Evolutionary conservation across 2,329 filamentous ascomycete genomes (phyloP).

Genomic region (Fusarium oligoseptatum): DNA sequence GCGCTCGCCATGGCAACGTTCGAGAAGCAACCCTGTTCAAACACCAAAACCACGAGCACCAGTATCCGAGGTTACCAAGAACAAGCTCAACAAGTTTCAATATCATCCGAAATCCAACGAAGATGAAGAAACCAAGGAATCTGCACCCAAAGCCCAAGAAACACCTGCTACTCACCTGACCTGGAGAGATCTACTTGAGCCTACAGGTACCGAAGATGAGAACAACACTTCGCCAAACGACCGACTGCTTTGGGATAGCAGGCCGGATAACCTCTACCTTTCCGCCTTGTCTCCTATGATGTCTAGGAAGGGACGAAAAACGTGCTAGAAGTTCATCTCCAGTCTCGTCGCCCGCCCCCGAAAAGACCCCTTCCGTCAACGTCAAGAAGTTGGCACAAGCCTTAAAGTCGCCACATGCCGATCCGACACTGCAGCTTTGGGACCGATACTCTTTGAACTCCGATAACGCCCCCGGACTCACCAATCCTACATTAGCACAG

Average conservation of each 20-base stretch:
- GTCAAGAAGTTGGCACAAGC: constrained; percentile 69
- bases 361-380: constrained; percentile 66
- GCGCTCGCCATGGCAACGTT: constrained; percentile 65
- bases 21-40: constrained; percentile 64
- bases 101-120: constrained; percentile 47
- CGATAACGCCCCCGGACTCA: constrained; percentile 60
- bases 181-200: constrained; percentile 70
- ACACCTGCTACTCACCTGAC: constrained; percentile 67
- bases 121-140: constrained; percentile 29
- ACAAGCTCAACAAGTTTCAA: constrained; percentile 71
- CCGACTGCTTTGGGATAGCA: constrained; percentile 71
- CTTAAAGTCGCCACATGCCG: constrained; percentile 75
- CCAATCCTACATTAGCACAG: constrained; percentile 72
- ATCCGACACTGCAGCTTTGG: constrained; percentile 83
- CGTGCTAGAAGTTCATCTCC: constrained; percentile 82
- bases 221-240: constrained; percentile 70
- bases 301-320: constrained; percentile 72
- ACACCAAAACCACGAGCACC: constrained; percentile 56
- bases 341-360: constrained; percentile 72
- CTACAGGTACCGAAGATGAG: constrained; percentile 59
- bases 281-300: constrained; percentile 63
- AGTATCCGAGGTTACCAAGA: constrained; percentile 71
- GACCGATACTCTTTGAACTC: constrained; percentile 74
- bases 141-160: neutral
- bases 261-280: constrained; percentile 56